A percentile compares a stretch with the other conserved stretches of the same genome.
phyloP scores from a whole-genome alignment of 1,284 basidiomycete species.

The Ganoderma boninense region DNA sequence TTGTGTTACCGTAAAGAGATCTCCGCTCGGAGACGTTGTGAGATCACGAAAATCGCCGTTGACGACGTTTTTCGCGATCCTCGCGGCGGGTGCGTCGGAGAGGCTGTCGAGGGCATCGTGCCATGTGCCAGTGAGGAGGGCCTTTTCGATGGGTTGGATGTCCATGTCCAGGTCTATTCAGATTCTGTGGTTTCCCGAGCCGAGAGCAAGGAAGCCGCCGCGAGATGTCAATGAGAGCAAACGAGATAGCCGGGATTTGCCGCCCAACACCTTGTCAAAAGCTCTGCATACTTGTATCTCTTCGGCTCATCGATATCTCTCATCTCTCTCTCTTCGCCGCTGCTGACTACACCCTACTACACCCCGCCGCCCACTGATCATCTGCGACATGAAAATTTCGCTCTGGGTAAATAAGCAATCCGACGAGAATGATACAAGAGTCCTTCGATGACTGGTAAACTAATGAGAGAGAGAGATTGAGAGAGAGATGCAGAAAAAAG shows the following conservation, averaged over 20 bases:
- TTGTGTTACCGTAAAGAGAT: constrained; percentile 50
- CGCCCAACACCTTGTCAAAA: constrained; percentile 26
- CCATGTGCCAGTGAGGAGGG: constrained; percentile 64
- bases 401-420: background rate
- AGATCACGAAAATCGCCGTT: constrained; percentile 54
- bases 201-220: constrained; percentile 22
- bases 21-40: constrained; percentile 56
- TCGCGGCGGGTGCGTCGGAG: constrained; percentile 34
- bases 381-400: constrained; percentile 4
- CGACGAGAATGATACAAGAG: background rate
- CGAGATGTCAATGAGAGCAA: constrained; percentile 23
- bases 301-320: constrained; percentile 26
- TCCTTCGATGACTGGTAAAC: constrained; percentile 9
- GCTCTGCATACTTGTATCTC: constrained; percentile 22
- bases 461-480: constrained; percentile 3
- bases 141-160: constrained; percentile 53
- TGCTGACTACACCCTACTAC: constrained; percentile 16
- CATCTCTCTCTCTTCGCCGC: background rate
- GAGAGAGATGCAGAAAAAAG: constrained; percentile 7
- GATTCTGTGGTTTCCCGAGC: constrained; percentile 16
- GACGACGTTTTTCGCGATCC: constrained; percentile 44
- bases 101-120: constrained; percentile 51
- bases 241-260: constrained; percentile 26
- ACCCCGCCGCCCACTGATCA: background rate
- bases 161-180: constrained; percentile 48